phyloP scores from a whole-genome alignment of 2,329 filamentous ascomycete species.

The Ascochyta pisi region DNA sequence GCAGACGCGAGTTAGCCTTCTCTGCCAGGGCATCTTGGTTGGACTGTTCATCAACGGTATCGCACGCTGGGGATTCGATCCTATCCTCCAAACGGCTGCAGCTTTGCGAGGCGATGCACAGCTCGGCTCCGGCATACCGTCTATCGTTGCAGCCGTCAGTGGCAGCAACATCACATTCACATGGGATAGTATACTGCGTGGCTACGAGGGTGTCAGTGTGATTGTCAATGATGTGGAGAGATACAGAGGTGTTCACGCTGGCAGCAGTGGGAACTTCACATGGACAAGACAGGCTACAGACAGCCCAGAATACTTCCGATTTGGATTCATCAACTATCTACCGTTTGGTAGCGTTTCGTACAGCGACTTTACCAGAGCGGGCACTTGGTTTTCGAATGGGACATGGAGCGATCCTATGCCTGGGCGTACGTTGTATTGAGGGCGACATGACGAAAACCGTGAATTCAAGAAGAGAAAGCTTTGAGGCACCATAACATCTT shows the following conservation, averaged over 20 bases:
- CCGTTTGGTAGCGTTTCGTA: slow-evolving; percentile 40
- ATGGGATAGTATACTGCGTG: slow-evolving; percentile 51
- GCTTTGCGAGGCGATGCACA: slow-evolving; percentile 66
- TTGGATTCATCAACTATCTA: slow-evolving; percentile 42
- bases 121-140: slow-evolving; percentile 65
- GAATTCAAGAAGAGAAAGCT: not conserved
- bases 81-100: slow-evolving; percentile 80
- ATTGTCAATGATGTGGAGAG: slow-evolving; percentile 87
- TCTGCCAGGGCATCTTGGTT: slow-evolving; percentile 88
- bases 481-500: not conserved
- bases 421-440: slow-evolving; percentile 14
- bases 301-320: slow-evolving; percentile 44
- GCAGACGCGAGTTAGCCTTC: slow-evolving; percentile 82
- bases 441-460: not conserved
- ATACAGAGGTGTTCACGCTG: slow-evolving; percentile 65
- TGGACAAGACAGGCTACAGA: slow-evolving; percentile 60
- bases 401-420: slow-evolving; percentile 31
- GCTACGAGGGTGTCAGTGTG: slow-evolving; percentile 79
- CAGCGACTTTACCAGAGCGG: slow-evolving; percentile 45
- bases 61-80: slow-evolving; percentile 90
- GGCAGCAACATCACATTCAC: slow-evolving; percentile 55
- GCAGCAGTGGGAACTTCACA: slow-evolving; percentile 62
- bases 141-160: slow-evolving; percentile 47
- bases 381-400: slow-evolving; percentile 42
- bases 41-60: slow-evolving; percentile 94